phyloP scores from a whole-genome alignment of 73 alveolate genomes.

The Stentor coeruleus region DNA sequence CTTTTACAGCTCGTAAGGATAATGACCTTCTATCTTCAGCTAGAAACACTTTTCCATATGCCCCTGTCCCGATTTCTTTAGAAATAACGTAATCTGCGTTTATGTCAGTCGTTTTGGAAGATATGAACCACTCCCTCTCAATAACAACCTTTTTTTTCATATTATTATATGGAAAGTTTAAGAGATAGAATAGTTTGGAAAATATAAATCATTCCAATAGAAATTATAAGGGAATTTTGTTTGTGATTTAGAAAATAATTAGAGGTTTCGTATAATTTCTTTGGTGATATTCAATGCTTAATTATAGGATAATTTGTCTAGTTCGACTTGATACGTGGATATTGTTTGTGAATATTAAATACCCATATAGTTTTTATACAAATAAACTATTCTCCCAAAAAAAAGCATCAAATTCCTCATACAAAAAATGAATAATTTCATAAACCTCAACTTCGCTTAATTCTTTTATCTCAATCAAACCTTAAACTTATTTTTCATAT shows the following conservation, averaged over 20 bases:
- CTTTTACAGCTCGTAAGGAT: constrained; percentile 49
- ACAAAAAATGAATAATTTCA: no score
- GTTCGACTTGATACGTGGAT: neutral
- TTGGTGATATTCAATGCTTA: neutral
- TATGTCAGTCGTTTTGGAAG: constrained; percentile 42
- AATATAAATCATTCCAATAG: neutral
- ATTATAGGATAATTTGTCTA: neutral
- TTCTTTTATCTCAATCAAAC: no score
- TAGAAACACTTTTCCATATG: constrained; percentile 43
- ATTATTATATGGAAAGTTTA: no score
- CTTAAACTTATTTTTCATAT: no score
- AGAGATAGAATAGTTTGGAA: neutral
- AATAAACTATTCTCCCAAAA: no score
- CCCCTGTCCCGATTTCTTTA: constrained; percentile 51
- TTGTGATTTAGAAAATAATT: neutral
- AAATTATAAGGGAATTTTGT: neutral
- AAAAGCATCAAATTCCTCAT: no score
- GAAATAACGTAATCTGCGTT: constrained; percentile 41
- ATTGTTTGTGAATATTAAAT: neutral
- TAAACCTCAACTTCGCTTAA: no score
- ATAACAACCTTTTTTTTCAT: neutral
- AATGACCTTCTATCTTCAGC: constrained; percentile 45
- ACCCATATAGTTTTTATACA: no score
- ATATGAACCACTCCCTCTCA: constrained; percentile 32
- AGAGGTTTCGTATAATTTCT: neutral